Conservation (phyloP, 495 filamentous ascomycete genomes). For the Podospora australis region DNA sequence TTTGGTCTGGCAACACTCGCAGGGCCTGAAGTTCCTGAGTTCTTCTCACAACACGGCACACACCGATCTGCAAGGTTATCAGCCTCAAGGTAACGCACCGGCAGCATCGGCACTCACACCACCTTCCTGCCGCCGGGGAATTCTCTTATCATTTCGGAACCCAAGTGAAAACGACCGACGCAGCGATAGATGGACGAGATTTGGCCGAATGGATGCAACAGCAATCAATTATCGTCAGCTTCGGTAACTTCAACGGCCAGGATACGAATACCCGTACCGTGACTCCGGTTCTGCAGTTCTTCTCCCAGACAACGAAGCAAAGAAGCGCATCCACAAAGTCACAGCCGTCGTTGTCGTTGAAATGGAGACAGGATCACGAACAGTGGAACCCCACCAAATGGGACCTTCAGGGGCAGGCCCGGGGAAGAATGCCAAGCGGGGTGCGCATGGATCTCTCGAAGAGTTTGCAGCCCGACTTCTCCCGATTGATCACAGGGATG, state of each 20-base stretch:
- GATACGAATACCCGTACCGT: no score
- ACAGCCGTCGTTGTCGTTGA: neutral
- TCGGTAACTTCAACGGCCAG: neutral
- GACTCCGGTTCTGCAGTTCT: slow-evolving; percentile 1
- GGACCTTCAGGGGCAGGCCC: neutral
- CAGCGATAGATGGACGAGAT: neutral
- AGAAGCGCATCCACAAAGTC: neutral
- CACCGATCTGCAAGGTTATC: no score
- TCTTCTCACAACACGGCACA: no score
- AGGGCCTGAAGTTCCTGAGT: no score
- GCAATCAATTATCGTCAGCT: neutral
- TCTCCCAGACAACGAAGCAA: neutral
- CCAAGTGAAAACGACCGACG: neutral
- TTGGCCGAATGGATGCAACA: neutral
- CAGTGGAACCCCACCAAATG: no score
- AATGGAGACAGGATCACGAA: no score
- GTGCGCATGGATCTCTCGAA: neutral
- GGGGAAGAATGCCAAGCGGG: neutral
- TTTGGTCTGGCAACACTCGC: no score
- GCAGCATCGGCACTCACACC: neutral
- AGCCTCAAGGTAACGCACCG: slow-evolving; percentile 3
- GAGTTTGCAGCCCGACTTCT: slow-evolving; percentile 3
- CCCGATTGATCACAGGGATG: slow-evolving; percentile 4
- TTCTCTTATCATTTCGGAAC: neutral
- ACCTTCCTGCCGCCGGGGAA: slow-evolving; percentile 2